A percentile compares a stretch with the other conserved stretches of the same genome.
Conservation (phyloP, 805 yeast species). For the Blastobotrys muscicola region DNA sequence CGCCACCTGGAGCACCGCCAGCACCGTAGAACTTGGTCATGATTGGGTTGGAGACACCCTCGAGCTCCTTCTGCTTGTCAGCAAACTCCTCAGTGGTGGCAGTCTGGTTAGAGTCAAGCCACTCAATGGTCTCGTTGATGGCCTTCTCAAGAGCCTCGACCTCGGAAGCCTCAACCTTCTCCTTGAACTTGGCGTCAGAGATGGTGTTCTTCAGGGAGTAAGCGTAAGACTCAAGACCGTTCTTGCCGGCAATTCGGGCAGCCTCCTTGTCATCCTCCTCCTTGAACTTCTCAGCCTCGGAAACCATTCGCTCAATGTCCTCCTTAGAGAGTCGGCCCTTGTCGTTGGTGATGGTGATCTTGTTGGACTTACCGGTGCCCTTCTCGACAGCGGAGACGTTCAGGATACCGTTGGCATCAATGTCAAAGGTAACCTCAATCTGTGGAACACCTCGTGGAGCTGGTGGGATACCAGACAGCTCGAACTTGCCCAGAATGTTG, state of each 20-base stretch:
- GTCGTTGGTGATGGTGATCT: slow-evolving; percentile 97
- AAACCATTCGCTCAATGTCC: slow-evolving; percentile 95
- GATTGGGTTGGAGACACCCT: slow-evolving; percentile 91
- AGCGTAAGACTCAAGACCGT: slow-evolving; percentile 90
- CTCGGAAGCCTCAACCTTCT: slow-evolving; percentile 63
- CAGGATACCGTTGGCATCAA: slow-evolving; percentile 95
- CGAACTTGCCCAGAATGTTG: slow-evolving; percentile 95
- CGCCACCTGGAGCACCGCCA: slow-evolving; percentile 75
- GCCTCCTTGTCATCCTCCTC: slow-evolving; percentile 96
- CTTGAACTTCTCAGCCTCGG: slow-evolving; percentile 95
- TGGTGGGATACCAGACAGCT: slow-evolving; percentile 93
- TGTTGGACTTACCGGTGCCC: slow-evolving; percentile 96
- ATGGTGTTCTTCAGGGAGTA: slow-evolving; percentile 84
- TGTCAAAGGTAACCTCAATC: slow-evolving; percentile 93
- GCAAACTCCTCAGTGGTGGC: slow-evolving; percentile 87
- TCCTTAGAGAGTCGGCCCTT: slow-evolving; percentile 98
- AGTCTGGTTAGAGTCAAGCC: slow-evolving; percentile 91
- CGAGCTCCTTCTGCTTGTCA: slow-evolving; percentile 93
- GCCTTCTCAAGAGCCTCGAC: slow-evolving; percentile 63
- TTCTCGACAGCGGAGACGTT: slow-evolving; percentile 94
- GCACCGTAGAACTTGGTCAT: slow-evolving; percentile 94
- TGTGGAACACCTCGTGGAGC: slow-evolving; percentile 99
- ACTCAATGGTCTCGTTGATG: slow-evolving; percentile 73
- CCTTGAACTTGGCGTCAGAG: slow-evolving; percentile 65
- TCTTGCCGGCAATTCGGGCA: slow-evolving; percentile 85